A percentile compares a stretch with the other conserved stretches of the same genome.
Conservation (phyloP, 805 yeast genomes). For the Candida mattraensis region DNA sequence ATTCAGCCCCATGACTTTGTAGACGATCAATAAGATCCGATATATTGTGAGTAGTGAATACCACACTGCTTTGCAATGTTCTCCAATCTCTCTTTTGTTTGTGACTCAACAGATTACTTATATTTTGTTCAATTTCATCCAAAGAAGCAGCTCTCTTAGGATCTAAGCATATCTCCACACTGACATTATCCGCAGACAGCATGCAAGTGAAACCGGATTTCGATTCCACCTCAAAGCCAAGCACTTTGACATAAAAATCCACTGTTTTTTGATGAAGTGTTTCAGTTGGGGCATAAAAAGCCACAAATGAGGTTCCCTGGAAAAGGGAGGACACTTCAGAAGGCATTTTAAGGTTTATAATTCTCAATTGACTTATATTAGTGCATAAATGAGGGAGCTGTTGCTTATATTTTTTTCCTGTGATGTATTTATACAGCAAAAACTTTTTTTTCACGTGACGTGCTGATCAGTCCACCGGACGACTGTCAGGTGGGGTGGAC, state of each 20-base stretch:
- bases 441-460: too few species aligned
- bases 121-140: slow-evolving; percentile 27
- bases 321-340: slow-evolving; percentile 38
- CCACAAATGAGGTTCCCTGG: slow-evolving; percentile 56
- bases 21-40: slow-evolving; percentile 38
- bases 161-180: slow-evolving; percentile 28
- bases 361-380: too few species aligned
- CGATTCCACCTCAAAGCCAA: slow-evolving; percentile 36
- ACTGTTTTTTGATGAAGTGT: slow-evolving; percentile 46
- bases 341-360: too few species aligned
- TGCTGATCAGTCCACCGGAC: too few species aligned
- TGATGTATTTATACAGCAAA: too few species aligned
- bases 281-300: slow-evolving; percentile 51
- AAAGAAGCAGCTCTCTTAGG: slow-evolving; percentile 26
- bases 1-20: slow-evolving; percentile 32
- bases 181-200: slow-evolving; percentile 31
- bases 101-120: slow-evolving; percentile 29
- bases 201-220: slow-evolving; percentile 31
- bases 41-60: slow-evolving; percentile 47
- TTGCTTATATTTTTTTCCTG: too few species aligned
- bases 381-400: too few species aligned
- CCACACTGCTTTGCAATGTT: slow-evolving; percentile 42
- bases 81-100: slow-evolving; percentile 47
- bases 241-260: slow-evolving; percentile 55
- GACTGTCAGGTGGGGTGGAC: too few species aligned